phyloP scores from a whole-genome alignment of 148 eudicot genomes.

The Oxyria digyna region DNA sequence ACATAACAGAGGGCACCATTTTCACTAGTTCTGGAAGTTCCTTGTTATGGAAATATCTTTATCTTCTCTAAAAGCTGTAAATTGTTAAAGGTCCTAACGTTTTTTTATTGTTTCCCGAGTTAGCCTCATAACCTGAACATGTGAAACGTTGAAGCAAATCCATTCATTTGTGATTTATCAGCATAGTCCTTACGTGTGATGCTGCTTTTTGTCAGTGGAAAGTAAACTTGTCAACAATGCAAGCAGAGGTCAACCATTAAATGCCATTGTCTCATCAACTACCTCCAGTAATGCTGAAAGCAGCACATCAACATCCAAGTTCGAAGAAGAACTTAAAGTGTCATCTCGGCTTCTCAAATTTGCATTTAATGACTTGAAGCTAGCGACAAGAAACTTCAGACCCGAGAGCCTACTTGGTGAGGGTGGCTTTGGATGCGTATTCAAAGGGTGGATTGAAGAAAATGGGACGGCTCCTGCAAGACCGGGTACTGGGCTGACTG shows the following conservation, averaged over 20 bases:
- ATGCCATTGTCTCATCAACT: constrained; percentile 38
- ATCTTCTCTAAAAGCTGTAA: not conserved
- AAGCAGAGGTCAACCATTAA: constrained; percentile 41
- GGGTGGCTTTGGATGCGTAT: constrained; percentile 75
- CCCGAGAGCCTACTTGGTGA: constrained; percentile 71
- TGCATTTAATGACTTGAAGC: constrained; percentile 50
- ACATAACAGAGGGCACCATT: not conserved
- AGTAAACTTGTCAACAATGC: constrained; percentile 42
- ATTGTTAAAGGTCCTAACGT: not conserved
- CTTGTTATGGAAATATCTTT: not conserved
- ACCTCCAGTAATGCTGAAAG: constrained; percentile 70
- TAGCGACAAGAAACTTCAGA: constrained; percentile 64
- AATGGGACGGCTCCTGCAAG: constrained; percentile 72
- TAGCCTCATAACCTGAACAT: not conserved
- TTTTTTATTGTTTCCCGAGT: not conserved
- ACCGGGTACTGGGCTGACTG: constrained; percentile 73
- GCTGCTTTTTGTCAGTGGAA: constrained; percentile 22
- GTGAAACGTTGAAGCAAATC: not conserved
- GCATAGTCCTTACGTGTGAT: constrained; percentile 8
- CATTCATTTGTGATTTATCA: not conserved
- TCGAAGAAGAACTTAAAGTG: constrained; percentile 65
- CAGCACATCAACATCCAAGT: constrained; percentile 56
- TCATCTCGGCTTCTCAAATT: constrained; percentile 59
- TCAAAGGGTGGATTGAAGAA: constrained; percentile 73
- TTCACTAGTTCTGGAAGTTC: not conserved